A percentile compares a stretch with the other conserved stretches of the same genome.
phyloP scores from a whole-genome alignment of 495 filamentous ascomycete species.

The Podospora conica region DNA sequence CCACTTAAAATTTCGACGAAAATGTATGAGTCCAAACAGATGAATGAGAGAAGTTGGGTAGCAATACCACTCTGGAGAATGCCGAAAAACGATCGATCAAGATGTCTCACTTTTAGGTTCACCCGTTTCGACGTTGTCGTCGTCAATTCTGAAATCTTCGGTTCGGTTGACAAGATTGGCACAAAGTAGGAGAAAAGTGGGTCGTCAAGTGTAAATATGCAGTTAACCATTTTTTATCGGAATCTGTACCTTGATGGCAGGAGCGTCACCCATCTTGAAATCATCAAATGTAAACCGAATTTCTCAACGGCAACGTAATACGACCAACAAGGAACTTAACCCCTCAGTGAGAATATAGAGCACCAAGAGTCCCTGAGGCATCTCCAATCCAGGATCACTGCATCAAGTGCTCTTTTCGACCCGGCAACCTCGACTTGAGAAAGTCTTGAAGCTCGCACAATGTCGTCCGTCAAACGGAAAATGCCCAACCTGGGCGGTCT shows the following conservation, averaged over 20 bases:
- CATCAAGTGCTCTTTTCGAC: background rate
- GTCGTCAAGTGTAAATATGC: background rate
- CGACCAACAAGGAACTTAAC: too few species aligned
- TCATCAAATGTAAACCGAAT: background rate
- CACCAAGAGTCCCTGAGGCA: background rate
- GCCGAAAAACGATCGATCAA: background rate
- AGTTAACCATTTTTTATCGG: background rate
- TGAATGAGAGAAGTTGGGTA: background rate
- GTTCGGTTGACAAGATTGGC: background rate
- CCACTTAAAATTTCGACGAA: background rate
- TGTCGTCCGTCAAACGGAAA: conserved; percentile 31
- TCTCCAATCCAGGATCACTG: background rate
- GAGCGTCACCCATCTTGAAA: background rate
- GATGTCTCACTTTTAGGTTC: background rate
- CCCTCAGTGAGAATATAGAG: too few species aligned
- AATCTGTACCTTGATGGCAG: background rate
- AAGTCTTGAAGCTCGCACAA: conserved; percentile 1
- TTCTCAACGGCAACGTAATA: background rate
- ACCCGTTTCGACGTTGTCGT: background rate
- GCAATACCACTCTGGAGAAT: background rate
- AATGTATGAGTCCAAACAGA: background rate
- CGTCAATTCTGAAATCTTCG: background rate
- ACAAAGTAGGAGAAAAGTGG: background rate
- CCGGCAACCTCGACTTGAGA: background rate
- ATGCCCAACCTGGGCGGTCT: conserved; percentile 29